A percentile compares a stretch with the other conserved stretches of the same genome.
These are phyloP conservation scores for Aureobasidium sp. DNA, from an alignment of 2,329 filamentous ascomycete genomes.

Conservation along the genomic window DNA sequence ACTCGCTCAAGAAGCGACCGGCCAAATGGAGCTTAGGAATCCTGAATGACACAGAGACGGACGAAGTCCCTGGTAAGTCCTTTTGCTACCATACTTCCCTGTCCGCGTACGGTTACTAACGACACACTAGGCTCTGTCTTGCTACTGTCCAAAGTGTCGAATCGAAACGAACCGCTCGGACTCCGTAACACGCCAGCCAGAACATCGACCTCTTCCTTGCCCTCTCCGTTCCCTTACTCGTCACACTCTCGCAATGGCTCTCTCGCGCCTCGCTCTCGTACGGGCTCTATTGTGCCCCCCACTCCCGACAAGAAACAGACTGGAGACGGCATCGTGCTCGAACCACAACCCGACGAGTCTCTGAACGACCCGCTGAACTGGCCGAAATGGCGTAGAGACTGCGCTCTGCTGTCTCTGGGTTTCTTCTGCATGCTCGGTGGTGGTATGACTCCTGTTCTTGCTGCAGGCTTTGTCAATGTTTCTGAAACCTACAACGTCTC, in stretches of 20 bases:
- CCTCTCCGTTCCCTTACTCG: conserved; percentile 22
- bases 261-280: conserved; percentile 14
- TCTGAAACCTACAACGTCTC: conserved; percentile 59
- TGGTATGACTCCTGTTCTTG: conserved; percentile 83
- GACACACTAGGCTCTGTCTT: conserved; percentile 50
- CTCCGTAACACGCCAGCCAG: conserved; percentile 56
- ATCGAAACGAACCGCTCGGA: conserved; percentile 57
- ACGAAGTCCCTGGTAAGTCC: conserved; percentile 73
- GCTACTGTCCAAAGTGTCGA: conserved; percentile 48
- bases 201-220: conserved; percentile 19
- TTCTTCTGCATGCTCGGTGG: conserved; percentile 92
- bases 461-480: conserved; percentile 81
- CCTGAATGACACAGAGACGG: conserved; percentile 69
- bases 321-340: conserved; percentile 76
- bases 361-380: conserved; percentile 90
- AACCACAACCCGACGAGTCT: conserved; percentile 87
- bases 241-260: conserved; percentile 10
- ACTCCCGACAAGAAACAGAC: conserved; percentile 62
- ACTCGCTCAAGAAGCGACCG: conserved; percentile 10
- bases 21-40: conserved; percentile 64
- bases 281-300: conserved; percentile 6
- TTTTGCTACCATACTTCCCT: neutral
- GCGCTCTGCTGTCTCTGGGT: conserved; percentile 72
- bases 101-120: neutral
- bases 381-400: conserved; percentile 73